phyloP scores from a whole-genome alignment of 2,329 filamentous ascomycete genomes.

The Aureobasidium pullulans region DNA sequence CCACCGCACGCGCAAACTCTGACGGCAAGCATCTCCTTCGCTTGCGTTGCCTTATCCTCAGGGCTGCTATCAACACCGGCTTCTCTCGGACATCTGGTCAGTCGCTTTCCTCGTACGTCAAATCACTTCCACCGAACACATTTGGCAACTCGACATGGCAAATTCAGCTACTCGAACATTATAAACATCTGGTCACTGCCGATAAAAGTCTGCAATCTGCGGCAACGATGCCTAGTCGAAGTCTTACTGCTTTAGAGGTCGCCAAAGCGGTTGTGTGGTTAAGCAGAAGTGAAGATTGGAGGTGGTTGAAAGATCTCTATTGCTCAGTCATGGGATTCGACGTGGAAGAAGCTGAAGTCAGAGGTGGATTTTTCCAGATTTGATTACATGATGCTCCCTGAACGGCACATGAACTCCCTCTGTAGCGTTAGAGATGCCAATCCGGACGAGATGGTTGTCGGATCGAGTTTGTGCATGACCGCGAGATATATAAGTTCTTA shows the following conservation, averaged over 20 bases:
- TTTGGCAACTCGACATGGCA: constrained; percentile 71
- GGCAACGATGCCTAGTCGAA: constrained; percentile 49
- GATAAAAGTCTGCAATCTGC: constrained; percentile 60
- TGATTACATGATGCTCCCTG: background rate
- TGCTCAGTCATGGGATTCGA: constrained; percentile 77
- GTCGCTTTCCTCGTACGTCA: constrained; percentile 67
- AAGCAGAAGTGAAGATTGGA: constrained; percentile 63
- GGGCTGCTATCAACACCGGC: constrained; percentile 78
- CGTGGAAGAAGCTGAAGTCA: constrained; percentile 63
- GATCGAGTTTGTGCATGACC: no score
- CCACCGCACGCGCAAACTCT: constrained; percentile 61
- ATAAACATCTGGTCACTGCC: constrained; percentile 69
- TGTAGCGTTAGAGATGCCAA: no score
- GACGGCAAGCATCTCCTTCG: constrained; percentile 73
- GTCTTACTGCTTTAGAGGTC: constrained; percentile 66
- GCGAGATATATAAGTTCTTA: no score
- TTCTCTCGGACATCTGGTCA: constrained; percentile 56
- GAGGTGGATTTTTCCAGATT: background rate
- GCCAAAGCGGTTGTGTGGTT: constrained; percentile 73
- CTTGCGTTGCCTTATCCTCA: constrained; percentile 71
- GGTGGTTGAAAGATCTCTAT: constrained; percentile 76
- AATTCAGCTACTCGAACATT: constrained; percentile 63
- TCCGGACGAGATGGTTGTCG: no score
- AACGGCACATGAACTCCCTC: no score
- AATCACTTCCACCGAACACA: constrained; percentile 64